These are phyloP conservation scores for Ilyonectria robusta DNA, from an alignment of 2,329 filamentous ascomycete species.

Conservation along the genomic window DNA sequence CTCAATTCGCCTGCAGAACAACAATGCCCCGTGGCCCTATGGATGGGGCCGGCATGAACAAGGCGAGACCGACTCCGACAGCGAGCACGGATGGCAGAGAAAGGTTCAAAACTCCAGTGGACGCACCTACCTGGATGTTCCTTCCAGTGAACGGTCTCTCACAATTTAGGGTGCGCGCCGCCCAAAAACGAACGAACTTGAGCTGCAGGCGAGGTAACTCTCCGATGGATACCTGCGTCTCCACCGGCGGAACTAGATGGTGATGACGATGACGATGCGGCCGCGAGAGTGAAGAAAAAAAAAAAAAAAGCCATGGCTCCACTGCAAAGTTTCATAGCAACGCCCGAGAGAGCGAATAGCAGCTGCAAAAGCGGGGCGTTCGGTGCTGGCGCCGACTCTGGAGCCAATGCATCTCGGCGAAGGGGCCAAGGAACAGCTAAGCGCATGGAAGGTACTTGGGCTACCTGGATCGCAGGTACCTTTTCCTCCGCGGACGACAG, in stretches of 20 bases:
- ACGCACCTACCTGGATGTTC: background rate
- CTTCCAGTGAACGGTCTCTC: background rate
- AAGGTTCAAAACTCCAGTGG: background rate
- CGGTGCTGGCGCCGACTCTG: background rate
- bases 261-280: slow-evolving; percentile 8
- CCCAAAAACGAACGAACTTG: slow-evolving; percentile 1
- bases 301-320: slow-evolving; percentile 14
- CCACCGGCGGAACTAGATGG: background rate
- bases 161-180: background rate
- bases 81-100: background rate
- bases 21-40: background rate
- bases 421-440: background rate
- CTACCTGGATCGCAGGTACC: slow-evolving; percentile 23
- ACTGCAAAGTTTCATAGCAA: slow-evolving; percentile 22
- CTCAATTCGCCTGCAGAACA: background rate
- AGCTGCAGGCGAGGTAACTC: slow-evolving; percentile 6
- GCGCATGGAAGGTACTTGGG: background rate
- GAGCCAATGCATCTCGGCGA: background rate
- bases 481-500: background rate
- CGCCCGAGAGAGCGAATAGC: background rate
- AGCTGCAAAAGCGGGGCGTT: slow-evolving; percentile 3
- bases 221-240: slow-evolving; percentile 1
- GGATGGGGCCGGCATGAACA: background rate
- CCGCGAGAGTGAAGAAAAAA: slow-evolving; percentile 7
- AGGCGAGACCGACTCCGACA: background rate